Percentiles rank a stretch among this genome's conserved stretches.
These are phyloP conservation scores for Phragmites australis DNA, from an alignment of 176 grass and related monocot species.

Conservation along the genomic window DNA sequence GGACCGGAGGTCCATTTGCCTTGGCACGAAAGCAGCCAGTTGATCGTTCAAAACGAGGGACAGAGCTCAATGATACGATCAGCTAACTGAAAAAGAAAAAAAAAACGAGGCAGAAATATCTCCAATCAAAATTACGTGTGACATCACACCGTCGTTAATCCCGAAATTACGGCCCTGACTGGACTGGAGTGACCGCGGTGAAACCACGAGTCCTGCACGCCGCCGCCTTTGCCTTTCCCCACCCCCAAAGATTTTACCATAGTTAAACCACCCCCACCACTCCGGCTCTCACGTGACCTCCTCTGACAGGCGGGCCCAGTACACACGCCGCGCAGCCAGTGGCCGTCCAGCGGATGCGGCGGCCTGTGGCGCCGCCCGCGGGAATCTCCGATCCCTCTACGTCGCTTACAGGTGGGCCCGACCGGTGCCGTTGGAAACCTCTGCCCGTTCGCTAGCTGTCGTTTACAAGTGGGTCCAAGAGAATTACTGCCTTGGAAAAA, in stretches of 20 bases:
- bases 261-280: not conserved
- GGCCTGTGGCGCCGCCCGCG: not conserved
- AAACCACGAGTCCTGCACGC: not conserved
- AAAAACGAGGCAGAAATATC: not conserved
- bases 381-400: not conserved
- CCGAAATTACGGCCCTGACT: not conserved
- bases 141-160: not conserved
- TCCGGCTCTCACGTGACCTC: constrained; percentile 6
- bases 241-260: constrained; percentile 27
- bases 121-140: not conserved
- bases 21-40: constrained; percentile 15
- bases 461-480: constrained; percentile 17
- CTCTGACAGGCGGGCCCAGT: not conserved
- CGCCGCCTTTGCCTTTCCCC: not conserved
- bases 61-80: not conserved
- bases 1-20: not conserved
- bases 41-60: no score
- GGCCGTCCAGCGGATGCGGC: constrained; percentile 8
- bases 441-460: not conserved
- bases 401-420: not conserved
- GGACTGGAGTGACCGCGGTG: not conserved
- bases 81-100: not conserved
- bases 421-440: not conserved
- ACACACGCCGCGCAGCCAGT: constrained; percentile 7
- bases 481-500: constrained; percentile 26